Conservation (phyloP, 257 asterid genomes). For the Solanum peruvianum region DNA sequence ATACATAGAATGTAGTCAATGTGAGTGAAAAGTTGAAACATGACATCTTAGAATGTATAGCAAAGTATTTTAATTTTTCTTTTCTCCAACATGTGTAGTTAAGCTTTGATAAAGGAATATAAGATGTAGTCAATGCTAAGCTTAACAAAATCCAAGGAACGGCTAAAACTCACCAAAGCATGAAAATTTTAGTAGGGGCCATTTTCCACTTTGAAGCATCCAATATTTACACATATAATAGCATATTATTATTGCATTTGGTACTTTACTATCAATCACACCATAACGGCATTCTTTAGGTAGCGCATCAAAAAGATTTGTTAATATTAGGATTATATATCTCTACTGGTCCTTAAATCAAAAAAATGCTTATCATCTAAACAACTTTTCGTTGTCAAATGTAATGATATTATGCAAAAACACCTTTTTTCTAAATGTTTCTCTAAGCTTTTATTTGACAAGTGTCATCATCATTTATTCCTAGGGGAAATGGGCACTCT, state of each 20-base stretch:
- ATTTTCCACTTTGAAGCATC: background rate
- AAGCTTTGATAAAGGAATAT: background rate
- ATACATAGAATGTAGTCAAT: background rate
- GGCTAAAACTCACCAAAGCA: background rate
- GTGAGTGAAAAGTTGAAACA: background rate
- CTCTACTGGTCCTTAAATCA: background rate
- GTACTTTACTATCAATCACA: background rate
- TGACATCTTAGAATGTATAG: background rate
- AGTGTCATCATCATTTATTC: background rate
- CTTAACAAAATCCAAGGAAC: background rate
- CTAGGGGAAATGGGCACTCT: slow-evolving; percentile 4
- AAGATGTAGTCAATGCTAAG: background rate
- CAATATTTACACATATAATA: background rate
- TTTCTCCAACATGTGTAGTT: background rate
- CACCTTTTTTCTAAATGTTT: background rate
- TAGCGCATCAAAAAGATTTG: background rate
- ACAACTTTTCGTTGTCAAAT: fast-evolving
- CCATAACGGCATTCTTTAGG: background rate
- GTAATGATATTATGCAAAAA: background rate
- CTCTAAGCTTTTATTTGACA: background rate
- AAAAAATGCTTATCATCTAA: fast-evolving
- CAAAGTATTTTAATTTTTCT: background rate
- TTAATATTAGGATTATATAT: background rate
- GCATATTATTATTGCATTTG: background rate
- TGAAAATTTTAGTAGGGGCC: background rate